Evolutionary conservation across 148 eudicot genomes (phyloP).

Genomic region (Polygonum aviculare): DNA sequence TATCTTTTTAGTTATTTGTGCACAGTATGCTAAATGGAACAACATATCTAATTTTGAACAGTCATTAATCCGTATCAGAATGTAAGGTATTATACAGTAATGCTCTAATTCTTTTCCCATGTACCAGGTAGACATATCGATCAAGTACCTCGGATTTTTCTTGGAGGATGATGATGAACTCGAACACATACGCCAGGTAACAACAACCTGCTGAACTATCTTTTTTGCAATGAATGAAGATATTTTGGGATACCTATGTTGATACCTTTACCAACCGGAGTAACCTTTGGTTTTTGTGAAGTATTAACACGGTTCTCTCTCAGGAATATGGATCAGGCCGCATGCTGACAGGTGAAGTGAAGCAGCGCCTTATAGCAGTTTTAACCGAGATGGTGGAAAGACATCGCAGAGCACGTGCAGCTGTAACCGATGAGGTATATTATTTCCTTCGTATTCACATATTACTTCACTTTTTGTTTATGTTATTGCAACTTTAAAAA

Average conservation of each 20-base stretch:
- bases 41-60: background rate
- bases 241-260: too few species aligned
- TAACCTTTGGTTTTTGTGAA: background rate
- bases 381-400: constrained; percentile 82
- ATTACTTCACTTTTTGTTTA: background rate
- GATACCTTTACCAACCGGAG: too few species aligned
- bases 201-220: constrained; percentile 4
- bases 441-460: background rate
- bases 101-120: constrained; percentile 1
- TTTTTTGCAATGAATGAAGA: background rate
- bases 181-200: constrained; percentile 67
- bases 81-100: background rate
- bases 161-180: constrained; percentile 94
- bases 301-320: background rate
- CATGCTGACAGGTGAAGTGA: constrained; percentile 91
- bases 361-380: constrained; percentile 70
- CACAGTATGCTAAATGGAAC: background rate
- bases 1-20: background rate
- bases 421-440: constrained; percentile 84
- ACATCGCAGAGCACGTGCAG: constrained; percentile 78
- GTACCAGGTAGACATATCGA: constrained; percentile 77
- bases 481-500: background rate
- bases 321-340: constrained; percentile 92
- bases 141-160: constrained; percentile 96
- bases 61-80: background rate